Evolutionary conservation across 2,329 filamentous ascomycete species (phyloP).

Genomic region (Penicillium sp.): DNA sequence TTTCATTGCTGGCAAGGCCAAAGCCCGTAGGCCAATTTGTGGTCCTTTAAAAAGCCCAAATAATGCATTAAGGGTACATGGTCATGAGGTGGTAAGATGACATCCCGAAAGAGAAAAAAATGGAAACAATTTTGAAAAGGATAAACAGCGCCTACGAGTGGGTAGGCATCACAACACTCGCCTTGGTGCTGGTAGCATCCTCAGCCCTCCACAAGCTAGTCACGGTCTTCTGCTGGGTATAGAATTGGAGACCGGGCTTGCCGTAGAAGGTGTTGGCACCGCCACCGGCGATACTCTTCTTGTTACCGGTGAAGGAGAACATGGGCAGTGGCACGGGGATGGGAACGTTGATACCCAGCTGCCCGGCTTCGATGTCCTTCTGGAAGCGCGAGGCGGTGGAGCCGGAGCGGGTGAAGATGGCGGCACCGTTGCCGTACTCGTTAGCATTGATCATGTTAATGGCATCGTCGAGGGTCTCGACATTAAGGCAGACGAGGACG

Average conservation of each 20-base stretch:
- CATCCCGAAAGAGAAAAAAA: background rate
- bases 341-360: constrained; percentile 69
- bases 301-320: constrained; percentile 71
- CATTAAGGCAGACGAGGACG: constrained; percentile 65
- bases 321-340: constrained; percentile 66
- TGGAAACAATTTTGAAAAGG: constrained; percentile 6
- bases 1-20: constrained; percentile 9
- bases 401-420: constrained; percentile 67
- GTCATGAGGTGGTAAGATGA: constrained; percentile 5
- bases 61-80: constrained; percentile 2
- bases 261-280: constrained; percentile 96
- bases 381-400: constrained; percentile 65
- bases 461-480: constrained; percentile 63
- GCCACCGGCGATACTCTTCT: constrained; percentile 89
- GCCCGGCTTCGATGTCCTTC: constrained; percentile 67
- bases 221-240: constrained; percentile 97
- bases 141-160: constrained; percentile 45
- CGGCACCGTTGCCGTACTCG: constrained; percentile 69
- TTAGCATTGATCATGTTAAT: constrained; percentile 68
- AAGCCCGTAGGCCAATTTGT: constrained; percentile 5
- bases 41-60: constrained; percentile 3
- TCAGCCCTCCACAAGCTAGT: constrained; percentile 86
- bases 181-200: constrained; percentile 83
- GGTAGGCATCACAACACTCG: constrained; percentile 85
- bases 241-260: constrained; percentile 88